phyloP scores from a whole-genome alignment of 768 basidiomycete genomes.

The Mycena alexandri region DNA sequence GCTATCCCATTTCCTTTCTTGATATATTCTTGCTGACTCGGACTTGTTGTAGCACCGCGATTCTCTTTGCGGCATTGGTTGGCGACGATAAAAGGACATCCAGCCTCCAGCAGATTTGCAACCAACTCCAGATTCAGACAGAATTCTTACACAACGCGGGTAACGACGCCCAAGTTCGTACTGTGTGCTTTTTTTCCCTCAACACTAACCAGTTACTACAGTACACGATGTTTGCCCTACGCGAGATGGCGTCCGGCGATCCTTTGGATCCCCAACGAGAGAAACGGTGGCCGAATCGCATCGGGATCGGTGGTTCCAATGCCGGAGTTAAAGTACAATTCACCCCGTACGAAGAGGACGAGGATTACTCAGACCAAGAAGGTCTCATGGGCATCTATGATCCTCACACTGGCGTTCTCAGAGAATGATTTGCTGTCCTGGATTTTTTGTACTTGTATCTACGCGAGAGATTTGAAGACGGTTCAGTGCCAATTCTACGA shows the following conservation, averaged over 20 bases:
- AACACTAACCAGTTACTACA: slow-evolving; percentile 38
- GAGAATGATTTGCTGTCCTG: not conserved
- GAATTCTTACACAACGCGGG: slow-evolving; percentile 70
- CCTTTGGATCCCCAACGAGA: slow-evolving; percentile 68
- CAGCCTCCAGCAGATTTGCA: slow-evolving; percentile 60
- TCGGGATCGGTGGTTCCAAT: slow-evolving; percentile 36
- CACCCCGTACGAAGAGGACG: slow-evolving; percentile 59
- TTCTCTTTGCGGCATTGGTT: slow-evolving; percentile 63
- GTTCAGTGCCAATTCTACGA: too few relatives aligned
- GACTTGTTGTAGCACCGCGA: slow-evolving; percentile 48
- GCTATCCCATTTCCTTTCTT: too few relatives aligned
- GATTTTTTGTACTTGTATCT: not conserved
- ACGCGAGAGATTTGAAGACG: too few relatives aligned
- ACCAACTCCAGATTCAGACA: slow-evolving; percentile 58
- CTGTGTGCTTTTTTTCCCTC: not conserved
- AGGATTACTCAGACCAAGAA: slow-evolving; percentile 59
- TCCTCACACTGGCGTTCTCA: slow-evolving; percentile 11
- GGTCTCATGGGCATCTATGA: slow-evolving; percentile 42
- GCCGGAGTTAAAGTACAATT: slow-evolving; percentile 56
- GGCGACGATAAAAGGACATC: slow-evolving; percentile 55
- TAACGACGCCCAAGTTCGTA: slow-evolving; percentile 69
- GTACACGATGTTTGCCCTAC: slow-evolving; percentile 65
- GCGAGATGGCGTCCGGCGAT: slow-evolving; percentile 65
- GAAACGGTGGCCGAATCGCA: slow-evolving; percentile 66
- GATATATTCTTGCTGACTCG: too few relatives aligned